Conservation (phyloP, 2,329 filamentous ascomycete species). For the Plenodomus lindquistii region DNA sequence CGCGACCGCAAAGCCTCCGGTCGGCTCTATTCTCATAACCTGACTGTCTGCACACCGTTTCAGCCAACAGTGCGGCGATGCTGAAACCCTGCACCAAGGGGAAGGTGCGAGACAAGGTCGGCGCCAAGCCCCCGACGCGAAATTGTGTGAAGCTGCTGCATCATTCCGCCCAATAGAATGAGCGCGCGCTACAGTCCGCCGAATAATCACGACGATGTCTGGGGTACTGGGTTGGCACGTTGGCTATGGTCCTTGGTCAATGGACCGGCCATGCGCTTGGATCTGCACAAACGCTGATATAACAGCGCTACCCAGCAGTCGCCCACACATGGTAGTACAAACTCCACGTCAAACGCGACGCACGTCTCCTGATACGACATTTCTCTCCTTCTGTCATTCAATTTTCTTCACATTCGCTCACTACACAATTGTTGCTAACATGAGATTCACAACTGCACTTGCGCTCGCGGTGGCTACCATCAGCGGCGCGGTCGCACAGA, state of each 20-base stretch:
- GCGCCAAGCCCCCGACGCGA: neutral
- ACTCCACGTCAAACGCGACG: neutral
- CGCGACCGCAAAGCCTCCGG: too few relatives aligned
- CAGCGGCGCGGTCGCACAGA: slow-evolving; percentile 24
- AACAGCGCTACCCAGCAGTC: too few relatives aligned
- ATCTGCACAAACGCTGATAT: neutral
- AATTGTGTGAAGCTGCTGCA: neutral
- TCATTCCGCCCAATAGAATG: neutral
- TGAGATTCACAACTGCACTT: slow-evolving; percentile 26
- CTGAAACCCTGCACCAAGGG: neutral
- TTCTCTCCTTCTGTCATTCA: slow-evolving; percentile 5
- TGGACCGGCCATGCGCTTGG: neutral
- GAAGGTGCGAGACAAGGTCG: neutral
- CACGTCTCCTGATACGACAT: neutral
- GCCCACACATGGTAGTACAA: neutral
- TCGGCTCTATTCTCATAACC: too few relatives aligned
- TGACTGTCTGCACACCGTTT: neutral
- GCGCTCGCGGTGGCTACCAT: slow-evolving; percentile 28
- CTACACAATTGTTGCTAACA: slow-evolving; percentile 10
- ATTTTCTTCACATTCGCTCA: slow-evolving; percentile 15
- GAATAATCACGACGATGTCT: neutral
- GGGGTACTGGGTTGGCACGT: neutral
- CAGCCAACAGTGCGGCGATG: neutral
- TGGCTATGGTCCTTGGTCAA: too few relatives aligned
- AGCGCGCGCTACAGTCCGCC: neutral